Evolutionary conservation across 345 rosid genomes (phyloP), one percentile per base, ranked within the genome.

Genomic region (Brassica napus): DNA sequence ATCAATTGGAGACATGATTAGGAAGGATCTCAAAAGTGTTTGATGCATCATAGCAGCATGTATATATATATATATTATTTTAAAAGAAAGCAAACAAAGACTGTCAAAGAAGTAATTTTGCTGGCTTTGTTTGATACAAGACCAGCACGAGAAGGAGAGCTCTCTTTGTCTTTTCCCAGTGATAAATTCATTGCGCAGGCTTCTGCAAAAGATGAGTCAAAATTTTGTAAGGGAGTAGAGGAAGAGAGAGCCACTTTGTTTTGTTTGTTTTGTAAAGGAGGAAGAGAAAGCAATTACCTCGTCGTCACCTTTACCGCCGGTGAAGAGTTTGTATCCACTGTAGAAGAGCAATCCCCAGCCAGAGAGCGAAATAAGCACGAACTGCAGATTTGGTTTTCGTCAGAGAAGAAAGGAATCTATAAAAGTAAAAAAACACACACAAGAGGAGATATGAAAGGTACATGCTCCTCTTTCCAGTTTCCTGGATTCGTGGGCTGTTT

Each of bases 401-500:
- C 16, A 65, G 44, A 34, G 37, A 34, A 34, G 37, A 24, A 31
- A 39, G 47, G 57, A 49, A 14, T 49, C 18, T 44, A 10, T 44
- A 21, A 23, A 23, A 23, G 24, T 23, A 23, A 44, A 14, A 14
- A n/a, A 60, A 65, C 21, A 24, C 35, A 49, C 18, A 57, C 0
- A 59, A 66, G 59, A 28, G 24, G 70, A 15, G 60, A 37, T 24
- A 54, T 14, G 64, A 10, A 21, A 87, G 89, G 86, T 65, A 93
- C 98, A 34, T 95, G 98, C 83, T 93, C 97, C 72, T 93, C 98
- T 75, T 95, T 95, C 98, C 99, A 95, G 71, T 88, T 86, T 61
- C 93, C 84, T 44, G 98, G 99, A 80, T 74, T 89, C 94, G 84
- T 77, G n/a, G 98, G 98, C 68, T 91, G 94, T 72, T 85, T 72